Evolutionary conservation across 441 rosid species (phyloP), one percentile per base, ranked within the genome.

Genomic region (Euphorbia corollata): DNA sequence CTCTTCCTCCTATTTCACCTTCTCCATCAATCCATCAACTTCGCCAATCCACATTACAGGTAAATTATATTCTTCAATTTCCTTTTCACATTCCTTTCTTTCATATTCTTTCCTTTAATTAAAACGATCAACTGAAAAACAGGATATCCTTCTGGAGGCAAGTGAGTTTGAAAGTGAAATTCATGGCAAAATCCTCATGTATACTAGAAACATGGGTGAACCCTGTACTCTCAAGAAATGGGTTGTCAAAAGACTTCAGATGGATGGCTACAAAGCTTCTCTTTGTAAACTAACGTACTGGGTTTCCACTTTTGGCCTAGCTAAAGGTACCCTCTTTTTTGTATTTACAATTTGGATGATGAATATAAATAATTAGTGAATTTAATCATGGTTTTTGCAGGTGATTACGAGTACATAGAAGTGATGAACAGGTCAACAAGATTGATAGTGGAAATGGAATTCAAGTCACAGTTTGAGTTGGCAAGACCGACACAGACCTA

Each of bases 381-480:
- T n/a, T n/a, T n/a, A n/a, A n/a, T n/a, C n/a, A n/a, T n/a, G n/a
- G n/a, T n/a, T n/a, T n/a, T 63, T 70, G 61, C 67, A 61, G 81
- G 69, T 5, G 74, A 71, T 30, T 80, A 83, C 43, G 85, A 83
- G 77, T 85, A 73, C 10, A 75, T 85, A 51, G 84, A 83, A 45
- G 80, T 85, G 38, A 77, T 67, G 72, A 61, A 73, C 20, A 61
- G 43, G 45, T 53, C 63, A 32, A 51, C 53, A 53, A 82, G 90
- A 65, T 57, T 84, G 23, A 79, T 88, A 32, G 61, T 83, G 11
- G 94, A 86, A 51, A 73, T 78, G 67, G 85, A 85, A 45, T 75
- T 88, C 60, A 81, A 68, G 75, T 77, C 81, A 24, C 81, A 83
- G 69, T 88, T 88, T 61, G 82, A 86, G 76, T 16, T 84, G 13